Evolutionary conservation across 352 stramenopile species (phyloP), one percentile per base, ranked within the genome.

Genomic region (Globisporangium paddicum): DNA sequence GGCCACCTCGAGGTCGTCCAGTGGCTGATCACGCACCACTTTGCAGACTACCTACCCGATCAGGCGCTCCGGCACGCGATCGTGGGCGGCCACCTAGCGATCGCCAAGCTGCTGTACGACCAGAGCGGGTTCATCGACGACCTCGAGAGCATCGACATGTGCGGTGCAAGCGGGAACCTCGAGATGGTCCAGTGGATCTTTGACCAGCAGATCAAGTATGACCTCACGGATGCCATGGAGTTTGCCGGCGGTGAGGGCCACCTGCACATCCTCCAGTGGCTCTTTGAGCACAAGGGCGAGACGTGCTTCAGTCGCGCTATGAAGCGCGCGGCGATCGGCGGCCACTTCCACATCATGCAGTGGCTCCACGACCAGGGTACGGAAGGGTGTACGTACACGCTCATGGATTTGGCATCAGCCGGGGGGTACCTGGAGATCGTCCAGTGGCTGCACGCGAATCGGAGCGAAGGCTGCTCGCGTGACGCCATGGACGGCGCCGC

Each of bases 201-300:
- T 21, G 47, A 58, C 7, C 18, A 58, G 21, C 34, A 51, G 13
- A 45, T 63, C 57, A 57, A 58, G 23, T 56, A 58, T 37, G 47
- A 63, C 28, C 47, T 58, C 49, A 56, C 57, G 16, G 53, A 67
- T 25, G 60, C 61, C 11, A 67, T 71, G 64, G 54, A 55, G 51
- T 67, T 54, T 44, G 60, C 61, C 2, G 60, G 51, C 21, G 53
- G 45, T 5, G 48, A 59, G 21, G 66, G 66, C 6, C 66, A 72
- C 25, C 49, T 72, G 45, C 34, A 44, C 28, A 67, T 71, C 19
- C 44, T 72, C 6, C 55, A 72, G 35, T 72, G 66, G 66, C 63
- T 72, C 4, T 38, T 60, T 28, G 62, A 38, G 23, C 46, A 55
- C 55, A 55, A 71, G 49, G 57, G 47, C 21, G 47, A 58, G 47